These are phyloP conservation scores for Kodamaea jinghongensis DNA, from an alignment of 805 yeast genomes.

Conservation along the genomic window DNA sequence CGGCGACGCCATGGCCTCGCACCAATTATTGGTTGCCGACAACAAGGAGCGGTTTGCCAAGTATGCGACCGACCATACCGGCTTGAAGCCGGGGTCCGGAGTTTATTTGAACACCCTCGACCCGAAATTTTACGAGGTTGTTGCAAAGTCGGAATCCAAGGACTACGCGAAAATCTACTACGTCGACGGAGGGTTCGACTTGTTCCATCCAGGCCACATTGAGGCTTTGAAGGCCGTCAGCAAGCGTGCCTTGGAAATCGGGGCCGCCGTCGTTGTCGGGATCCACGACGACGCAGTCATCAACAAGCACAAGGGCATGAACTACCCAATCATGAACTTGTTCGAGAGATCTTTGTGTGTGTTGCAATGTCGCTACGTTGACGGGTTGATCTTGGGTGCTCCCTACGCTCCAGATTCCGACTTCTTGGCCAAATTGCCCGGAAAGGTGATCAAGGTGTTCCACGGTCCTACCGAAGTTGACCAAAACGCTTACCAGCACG, in stretches of 20 bases:
- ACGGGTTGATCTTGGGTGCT: conserved; percentile 71
- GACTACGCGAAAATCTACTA: conserved; percentile 40
- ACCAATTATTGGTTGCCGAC: conserved; percentile 32
- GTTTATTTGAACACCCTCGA: conserved; percentile 45
- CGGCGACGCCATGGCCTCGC: conserved; percentile 17
- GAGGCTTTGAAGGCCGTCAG: conserved; percentile 57
- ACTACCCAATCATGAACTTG: conserved; percentile 82
- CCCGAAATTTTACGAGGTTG: conserved; percentile 26
- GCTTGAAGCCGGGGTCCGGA: conserved; percentile 53
- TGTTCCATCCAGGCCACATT: conserved; percentile 92
- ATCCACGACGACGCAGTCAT: conserved; percentile 58
- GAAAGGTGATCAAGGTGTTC: conserved; percentile 39
- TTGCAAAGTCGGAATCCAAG: conserved; percentile 30
- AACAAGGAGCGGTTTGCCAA: conserved; percentile 41
- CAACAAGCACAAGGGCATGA: conserved; percentile 55
- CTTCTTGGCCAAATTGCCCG: conserved; percentile 42
- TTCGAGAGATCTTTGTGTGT: conserved; percentile 86
- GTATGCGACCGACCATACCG: conserved; percentile 67
- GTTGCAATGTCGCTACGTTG: conserved; percentile 81
- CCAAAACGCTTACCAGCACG: conserved; percentile 29
- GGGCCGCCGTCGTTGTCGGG: conserved; percentile 62
- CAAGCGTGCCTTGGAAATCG: conserved; percentile 31
- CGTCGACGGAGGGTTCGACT: conserved; percentile 84
- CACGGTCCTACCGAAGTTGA: conserved; percentile 57
- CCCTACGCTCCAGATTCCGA: conserved; percentile 49